A percentile compares a stretch with the other conserved stretches of the same genome.
Evolutionary conservation across 257 asterid species (phyloP).

Genomic region (Fraxinus pennsylvanica): DNA sequence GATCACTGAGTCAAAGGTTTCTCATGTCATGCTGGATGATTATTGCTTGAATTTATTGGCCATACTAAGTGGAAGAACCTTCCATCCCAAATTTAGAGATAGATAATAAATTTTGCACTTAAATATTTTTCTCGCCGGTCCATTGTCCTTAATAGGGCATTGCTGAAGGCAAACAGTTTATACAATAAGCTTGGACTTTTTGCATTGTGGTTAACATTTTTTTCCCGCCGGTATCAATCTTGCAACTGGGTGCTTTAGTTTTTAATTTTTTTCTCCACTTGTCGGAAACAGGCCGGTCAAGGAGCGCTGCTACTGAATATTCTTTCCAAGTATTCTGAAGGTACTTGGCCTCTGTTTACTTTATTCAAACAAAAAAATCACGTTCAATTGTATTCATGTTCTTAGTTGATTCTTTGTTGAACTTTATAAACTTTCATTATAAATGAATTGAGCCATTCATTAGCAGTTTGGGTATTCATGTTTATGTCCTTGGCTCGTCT

Average conservation of each 20-base stretch:
- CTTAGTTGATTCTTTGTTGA: not conserved
- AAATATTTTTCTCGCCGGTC: not conserved
- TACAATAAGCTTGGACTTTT: not conserved
- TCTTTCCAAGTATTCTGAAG: constrained; percentile 59
- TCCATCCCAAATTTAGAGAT: not conserved
- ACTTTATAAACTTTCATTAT: not conserved
- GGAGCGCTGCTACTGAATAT: constrained; percentile 55
- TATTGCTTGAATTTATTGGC: not conserved
- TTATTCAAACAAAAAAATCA: not conserved
- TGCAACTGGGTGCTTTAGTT: not conserved
- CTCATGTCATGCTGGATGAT: not conserved
- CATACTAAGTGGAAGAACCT: constrained; percentile 2
- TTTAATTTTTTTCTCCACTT: not conserved
- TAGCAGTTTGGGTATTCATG: not conserved
- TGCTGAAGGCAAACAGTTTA: not conserved
- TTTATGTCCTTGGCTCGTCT: not conserved
- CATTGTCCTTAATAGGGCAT: not conserved
- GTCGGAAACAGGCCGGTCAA: constrained; percentile 47
- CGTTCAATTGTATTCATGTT: not conserved
- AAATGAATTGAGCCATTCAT: not conserved
- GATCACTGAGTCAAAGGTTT: constrained; percentile 56
- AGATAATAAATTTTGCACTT: not conserved
- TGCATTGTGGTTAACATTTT: not conserved
- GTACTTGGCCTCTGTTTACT: constrained; percentile 27
- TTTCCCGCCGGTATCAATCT: not conserved